phyloP scores from a whole-genome alignment of 306 rosid genomes.

The Fagus crenata region DNA sequence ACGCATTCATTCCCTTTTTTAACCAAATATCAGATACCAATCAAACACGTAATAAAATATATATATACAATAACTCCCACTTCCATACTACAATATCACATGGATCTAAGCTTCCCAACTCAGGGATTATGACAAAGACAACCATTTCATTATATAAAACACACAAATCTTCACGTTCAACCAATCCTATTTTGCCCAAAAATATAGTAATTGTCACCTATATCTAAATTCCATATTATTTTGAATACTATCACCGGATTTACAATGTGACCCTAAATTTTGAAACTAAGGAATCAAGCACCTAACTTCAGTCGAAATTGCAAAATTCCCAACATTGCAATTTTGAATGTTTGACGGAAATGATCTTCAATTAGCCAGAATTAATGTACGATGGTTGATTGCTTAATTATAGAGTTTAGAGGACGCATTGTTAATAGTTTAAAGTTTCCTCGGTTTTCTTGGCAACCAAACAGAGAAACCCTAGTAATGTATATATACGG shows the following conservation, averaged over 20 bases:
- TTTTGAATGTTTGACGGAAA: too few relatives aligned
- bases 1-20: not conserved
- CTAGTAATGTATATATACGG: not conserved
- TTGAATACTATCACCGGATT: too few relatives aligned
- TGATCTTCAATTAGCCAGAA: too few relatives aligned
- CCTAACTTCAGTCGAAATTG: too few relatives aligned
- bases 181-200: not conserved
- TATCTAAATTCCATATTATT: too few relatives aligned
- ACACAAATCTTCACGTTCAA: not conserved
- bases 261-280: too few relatives aligned
- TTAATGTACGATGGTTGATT: too few relatives aligned
- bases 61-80: too few relatives aligned
- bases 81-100: not conserved
- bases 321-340: too few relatives aligned
- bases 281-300: too few relatives aligned
- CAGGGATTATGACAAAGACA: not conserved
- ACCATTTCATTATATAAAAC: not conserved
- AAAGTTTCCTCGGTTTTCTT: not conserved
- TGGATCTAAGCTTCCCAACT: not conserved
- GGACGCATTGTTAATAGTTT: not conserved
- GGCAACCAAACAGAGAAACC: slow-evolving; percentile 4
- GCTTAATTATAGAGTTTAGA: too few relatives aligned
- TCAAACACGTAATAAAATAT: not conserved
- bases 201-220: not conserved
- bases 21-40: not conserved